Evolutionary conservation across 106 monocot genomes (phyloP).

Genomic region (Acorus gramineus): DNA sequence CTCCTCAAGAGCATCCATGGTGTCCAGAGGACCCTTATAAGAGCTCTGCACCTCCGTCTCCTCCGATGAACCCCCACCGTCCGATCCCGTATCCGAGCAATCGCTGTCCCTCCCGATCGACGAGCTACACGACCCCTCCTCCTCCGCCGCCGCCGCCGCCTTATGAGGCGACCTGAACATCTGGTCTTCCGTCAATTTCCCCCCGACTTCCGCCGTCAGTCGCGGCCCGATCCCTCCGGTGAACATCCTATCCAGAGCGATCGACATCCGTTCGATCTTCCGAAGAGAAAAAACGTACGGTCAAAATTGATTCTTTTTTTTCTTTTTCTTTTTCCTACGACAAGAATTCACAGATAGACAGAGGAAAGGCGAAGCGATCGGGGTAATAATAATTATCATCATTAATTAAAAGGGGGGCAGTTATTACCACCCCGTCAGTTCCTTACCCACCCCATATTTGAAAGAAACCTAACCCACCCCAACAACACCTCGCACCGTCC

Average conservation of each 20-base stretch:
- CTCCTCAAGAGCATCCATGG: constrained; percentile 56
- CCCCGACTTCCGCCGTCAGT: not conserved
- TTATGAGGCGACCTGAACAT: too few species aligned
- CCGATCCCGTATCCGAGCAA: constrained; percentile 10
- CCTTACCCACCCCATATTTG: too few species aligned
- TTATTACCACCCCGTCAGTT: too few species aligned
- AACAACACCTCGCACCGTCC: too few species aligned
- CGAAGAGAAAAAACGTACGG: not conserved
- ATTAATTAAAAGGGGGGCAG: too few species aligned
- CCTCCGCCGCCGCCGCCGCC: constrained; percentile 1
- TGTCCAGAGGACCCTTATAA: constrained; percentile 47
- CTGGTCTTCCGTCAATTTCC: not conserved
- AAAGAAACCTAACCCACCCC: too few species aligned
- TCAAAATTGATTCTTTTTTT: too few species aligned
- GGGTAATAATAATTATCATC: too few species aligned
- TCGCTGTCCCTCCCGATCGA: constrained; percentile 65
- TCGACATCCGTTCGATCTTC: constrained; percentile 7
- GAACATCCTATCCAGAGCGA: constrained; percentile 1
- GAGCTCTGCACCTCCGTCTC: constrained; percentile 66
- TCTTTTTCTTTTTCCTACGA: too few species aligned
- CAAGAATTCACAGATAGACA: too few species aligned
- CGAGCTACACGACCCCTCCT: constrained; percentile 38
- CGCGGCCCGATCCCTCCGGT: not conserved
- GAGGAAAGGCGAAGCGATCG: too few species aligned
- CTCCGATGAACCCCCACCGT: constrained; percentile 19